Conservation (phyloP, 169 alveolate species). For the Plasmodium vivax region DNA sequence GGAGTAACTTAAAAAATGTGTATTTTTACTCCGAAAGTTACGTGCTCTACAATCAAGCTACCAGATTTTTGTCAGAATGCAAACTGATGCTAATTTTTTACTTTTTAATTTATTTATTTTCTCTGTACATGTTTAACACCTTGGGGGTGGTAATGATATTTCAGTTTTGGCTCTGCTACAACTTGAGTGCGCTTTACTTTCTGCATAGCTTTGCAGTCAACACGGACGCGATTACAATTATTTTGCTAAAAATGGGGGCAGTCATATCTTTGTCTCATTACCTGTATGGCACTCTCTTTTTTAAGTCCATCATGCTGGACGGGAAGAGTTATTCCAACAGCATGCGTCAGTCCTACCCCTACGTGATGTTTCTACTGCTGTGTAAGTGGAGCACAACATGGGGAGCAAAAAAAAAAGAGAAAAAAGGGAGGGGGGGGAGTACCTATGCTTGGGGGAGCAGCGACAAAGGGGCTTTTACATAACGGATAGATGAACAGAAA, state of each 20-base stretch:
- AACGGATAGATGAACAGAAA: background rate
- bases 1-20: conserved; percentile 16
- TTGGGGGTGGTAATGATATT: conserved; percentile 14
- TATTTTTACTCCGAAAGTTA: conserved; percentile 59
- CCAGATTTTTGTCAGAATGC: conserved; percentile 20
- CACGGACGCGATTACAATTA: conserved; percentile 37
- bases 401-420: background rate
- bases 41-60: conserved; percentile 42
- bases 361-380: conserved; percentile 17
- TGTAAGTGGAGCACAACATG: conserved; percentile 19
- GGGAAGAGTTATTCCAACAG: background rate
- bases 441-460: background rate
- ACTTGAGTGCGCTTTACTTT: conserved; percentile 37
- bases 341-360: conserved; percentile 21
- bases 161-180: conserved; percentile 39
- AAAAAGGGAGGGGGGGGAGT: background rate
- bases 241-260: conserved; percentile 11
- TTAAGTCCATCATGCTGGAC: background rate
- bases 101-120: conserved; percentile 9
- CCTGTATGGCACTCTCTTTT: conserved; percentile 34
- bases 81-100: conserved; percentile 2
- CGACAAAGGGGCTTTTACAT: background rate
- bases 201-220: conserved; percentile 18
- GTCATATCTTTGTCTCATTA: conserved; percentile 44
- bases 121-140: conserved; percentile 26